A percentile compares a stretch with the other conserved stretches of the same genome.
These are phyloP conservation scores for Cardamine resedifolia DNA, from an alignment of 345 rosid species.

Conservation along the genomic window DNA sequence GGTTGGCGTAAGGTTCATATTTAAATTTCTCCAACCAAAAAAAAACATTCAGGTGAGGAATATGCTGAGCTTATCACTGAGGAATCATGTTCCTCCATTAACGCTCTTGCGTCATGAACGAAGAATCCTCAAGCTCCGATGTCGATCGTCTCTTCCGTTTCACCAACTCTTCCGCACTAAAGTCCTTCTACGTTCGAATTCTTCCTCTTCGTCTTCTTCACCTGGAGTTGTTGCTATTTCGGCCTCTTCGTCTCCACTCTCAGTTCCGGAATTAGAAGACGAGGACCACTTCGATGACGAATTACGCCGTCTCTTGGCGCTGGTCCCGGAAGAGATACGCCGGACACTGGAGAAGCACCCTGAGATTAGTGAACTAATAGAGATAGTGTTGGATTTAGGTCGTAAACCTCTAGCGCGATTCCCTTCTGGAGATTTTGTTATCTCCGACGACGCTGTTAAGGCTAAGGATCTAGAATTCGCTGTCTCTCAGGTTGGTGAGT, in stretches of 20 bases:
- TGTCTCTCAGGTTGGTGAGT: conserved; percentile 64
- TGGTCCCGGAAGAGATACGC: conserved; percentile 69
- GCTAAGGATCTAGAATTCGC: conserved; percentile 61
- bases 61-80: conserved; percentile 40
- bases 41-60: background rate
- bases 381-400: conserved; percentile 89
- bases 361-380: conserved; percentile 60
- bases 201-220: conserved; percentile 16
- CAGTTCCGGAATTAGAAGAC: conserved; percentile 13
- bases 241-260: conserved; percentile 26
- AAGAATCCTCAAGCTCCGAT: conserved; percentile 17
- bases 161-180: conserved; percentile 5
- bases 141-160: conserved; percentile 2
- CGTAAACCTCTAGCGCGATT: conserved; percentile 83
- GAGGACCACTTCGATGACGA: conserved; percentile 55
- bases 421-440: conserved; percentile 83
- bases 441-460: conserved; percentile 61
- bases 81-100: conserved; percentile 38
- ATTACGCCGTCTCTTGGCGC: conserved; percentile 63
- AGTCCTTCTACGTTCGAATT: background rate
- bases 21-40: conserved; percentile 13
- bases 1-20: background rate
- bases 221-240: conserved; percentile 26
- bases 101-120: conserved; percentile 26
- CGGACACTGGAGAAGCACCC: conserved; percentile 56